Percentiles rank a stretch among this genome's conserved stretches.
These are phyloP conservation scores for Zygoascus bituminiphila DNA, from an alignment of 805 yeast genomes.

Conservation along the genomic window DNA sequence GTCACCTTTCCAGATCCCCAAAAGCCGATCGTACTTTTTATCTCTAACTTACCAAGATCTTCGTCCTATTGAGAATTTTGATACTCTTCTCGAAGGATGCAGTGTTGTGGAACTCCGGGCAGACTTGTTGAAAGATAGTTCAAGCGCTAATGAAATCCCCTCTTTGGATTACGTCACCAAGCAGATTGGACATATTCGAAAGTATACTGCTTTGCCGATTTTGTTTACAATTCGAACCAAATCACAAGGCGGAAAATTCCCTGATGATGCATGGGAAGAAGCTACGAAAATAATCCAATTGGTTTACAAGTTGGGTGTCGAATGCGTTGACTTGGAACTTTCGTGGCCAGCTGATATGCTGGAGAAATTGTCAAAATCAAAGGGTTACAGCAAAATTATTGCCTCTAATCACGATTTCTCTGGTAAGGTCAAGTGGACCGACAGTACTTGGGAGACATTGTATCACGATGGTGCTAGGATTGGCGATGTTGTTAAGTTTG, in stretches of 20 bases:
- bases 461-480: conserved; percentile 58
- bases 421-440: conserved; percentile 56
- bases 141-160: conserved; percentile 23
- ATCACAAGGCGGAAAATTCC: conserved; percentile 77
- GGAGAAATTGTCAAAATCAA: conserved; percentile 42
- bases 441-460: conserved; percentile 65
- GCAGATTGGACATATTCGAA: conserved; percentile 65
- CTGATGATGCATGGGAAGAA: conserved; percentile 43
- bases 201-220: conserved; percentile 59
- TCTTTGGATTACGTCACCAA: conserved; percentile 49
- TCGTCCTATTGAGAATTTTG: conserved; percentile 39
- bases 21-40: conserved; percentile 50
- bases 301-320: conserved; percentile 73
- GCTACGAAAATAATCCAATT: conserved; percentile 46
- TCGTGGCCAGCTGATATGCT: conserved; percentile 52
- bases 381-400: conserved; percentile 60
- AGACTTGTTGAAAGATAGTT: conserved; percentile 49
- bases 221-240: conserved; percentile 71
- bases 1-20: conserved; percentile 33
- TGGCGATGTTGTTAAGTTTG: conserved; percentile 73
- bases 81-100: conserved; percentile 55
- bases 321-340: conserved; percentile 72
- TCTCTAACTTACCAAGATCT: conserved; percentile 65
- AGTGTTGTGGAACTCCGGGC: conserved; percentile 80
- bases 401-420: conserved; percentile 75